Evolutionary conservation across 116 monocot species (phyloP).

Genomic region (Zostera marina): DNA sequence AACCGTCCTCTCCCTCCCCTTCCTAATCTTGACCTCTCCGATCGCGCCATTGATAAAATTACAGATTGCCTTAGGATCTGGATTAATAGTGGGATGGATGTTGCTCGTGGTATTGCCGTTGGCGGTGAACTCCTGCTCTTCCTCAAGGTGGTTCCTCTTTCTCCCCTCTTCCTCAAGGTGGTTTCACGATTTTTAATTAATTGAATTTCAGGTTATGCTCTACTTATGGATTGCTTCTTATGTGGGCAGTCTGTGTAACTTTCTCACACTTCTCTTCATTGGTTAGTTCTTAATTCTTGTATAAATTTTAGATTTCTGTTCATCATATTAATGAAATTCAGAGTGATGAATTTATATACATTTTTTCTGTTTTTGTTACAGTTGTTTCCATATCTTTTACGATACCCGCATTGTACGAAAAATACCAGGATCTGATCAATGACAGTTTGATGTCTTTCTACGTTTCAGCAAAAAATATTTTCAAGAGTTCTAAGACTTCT

Average conservation of each 20-base stretch:
- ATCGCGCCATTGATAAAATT: conserved; percentile 33
- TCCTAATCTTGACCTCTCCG: conserved; percentile 75
- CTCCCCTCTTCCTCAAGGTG: not conserved
- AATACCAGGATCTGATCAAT: conserved; percentile 59
- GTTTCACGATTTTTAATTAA: not conserved
- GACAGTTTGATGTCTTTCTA: conserved; percentile 43
- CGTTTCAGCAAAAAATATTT: conserved; percentile 12
- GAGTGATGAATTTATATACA: conserved; percentile 1
- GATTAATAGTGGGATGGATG: conserved; percentile 33
- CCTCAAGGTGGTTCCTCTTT: conserved; percentile 24
- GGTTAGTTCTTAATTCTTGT: conserved; percentile 28
- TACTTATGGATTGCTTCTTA: conserved; percentile 52
- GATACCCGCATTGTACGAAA: conserved; percentile 62
- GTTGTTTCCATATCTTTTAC: conserved; percentile 39
- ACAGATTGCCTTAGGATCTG: conserved; percentile 22
- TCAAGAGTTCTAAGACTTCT: conserved; percentile 12
- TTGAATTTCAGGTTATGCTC: conserved; percentile 39
- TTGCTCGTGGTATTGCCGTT: conserved; percentile 61
- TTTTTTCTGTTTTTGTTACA: conserved; percentile 14
- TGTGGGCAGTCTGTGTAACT: conserved; percentile 64
- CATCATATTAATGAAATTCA: not conserved
- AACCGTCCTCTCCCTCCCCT: conserved; percentile 82
- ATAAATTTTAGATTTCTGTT: not conserved
- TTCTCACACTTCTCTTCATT: conserved; percentile 66
- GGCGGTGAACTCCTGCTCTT: conserved; percentile 46